Percentiles rank a stretch among this genome's conserved stretches.
phyloP scores from a whole-genome alignment of 805 yeast genomes.

The Wickerhamiella azymoides region DNA sequence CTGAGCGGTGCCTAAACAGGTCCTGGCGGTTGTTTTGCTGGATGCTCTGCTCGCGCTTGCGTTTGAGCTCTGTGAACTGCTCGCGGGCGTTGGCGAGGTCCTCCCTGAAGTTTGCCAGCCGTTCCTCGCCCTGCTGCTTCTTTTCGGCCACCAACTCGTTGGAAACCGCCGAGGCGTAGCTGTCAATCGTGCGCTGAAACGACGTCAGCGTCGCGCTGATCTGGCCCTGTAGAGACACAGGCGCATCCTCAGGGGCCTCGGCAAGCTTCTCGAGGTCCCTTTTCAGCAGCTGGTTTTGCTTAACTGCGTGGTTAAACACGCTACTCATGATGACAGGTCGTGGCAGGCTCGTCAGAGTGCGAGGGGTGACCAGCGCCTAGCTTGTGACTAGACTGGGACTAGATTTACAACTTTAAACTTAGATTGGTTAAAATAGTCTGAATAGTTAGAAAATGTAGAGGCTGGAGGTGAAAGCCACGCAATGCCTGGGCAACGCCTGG shows the following conservation, averaged over 20 bases:
- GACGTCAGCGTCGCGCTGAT: constrained; percentile 70
- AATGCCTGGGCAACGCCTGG: too few relatives aligned
- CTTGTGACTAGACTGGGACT: too few relatives aligned
- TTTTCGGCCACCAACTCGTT: constrained; percentile 46
- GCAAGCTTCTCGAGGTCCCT: constrained; percentile 51
- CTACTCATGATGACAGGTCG: constrained; percentile 41
- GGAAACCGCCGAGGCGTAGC: constrained; percentile 42
- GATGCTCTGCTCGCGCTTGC: constrained; percentile 38
- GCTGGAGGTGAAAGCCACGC: too few relatives aligned
- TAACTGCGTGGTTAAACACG: constrained; percentile 76
- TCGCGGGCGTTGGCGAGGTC: constrained; percentile 31
- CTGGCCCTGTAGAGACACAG: constrained; percentile 59
- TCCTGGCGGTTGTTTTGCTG: constrained; percentile 38
- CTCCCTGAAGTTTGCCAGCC: constrained; percentile 43
- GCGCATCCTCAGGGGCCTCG: constrained; percentile 49
- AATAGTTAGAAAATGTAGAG: too few relatives aligned
- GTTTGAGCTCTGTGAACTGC: constrained; percentile 41
- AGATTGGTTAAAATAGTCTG: too few relatives aligned
- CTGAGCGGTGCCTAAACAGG: constrained; percentile 38
- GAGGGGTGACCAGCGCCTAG: background rate
- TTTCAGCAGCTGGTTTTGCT: constrained; percentile 62
- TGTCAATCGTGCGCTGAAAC: constrained; percentile 60
- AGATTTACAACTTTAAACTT: too few relatives aligned
- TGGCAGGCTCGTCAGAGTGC: background rate
- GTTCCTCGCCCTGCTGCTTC: constrained; percentile 41